phyloP scores from a whole-genome alignment of 2,329 filamentous ascomycete species.

The Fusarium circinatum region DNA sequence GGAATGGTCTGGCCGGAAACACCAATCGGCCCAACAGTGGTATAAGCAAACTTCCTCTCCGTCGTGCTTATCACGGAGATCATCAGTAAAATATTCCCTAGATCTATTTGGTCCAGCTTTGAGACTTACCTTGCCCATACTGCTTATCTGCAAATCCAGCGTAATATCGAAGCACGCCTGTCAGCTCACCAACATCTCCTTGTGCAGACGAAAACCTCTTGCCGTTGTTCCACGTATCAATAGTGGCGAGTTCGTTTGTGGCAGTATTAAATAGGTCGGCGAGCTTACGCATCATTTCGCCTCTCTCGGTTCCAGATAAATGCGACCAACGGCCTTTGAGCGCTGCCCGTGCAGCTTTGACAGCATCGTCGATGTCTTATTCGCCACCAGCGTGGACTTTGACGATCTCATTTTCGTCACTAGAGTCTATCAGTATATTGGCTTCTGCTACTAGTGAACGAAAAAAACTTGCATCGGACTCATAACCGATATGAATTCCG shows the following conservation, averaged over 20 bases:
- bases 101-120: accelerated
- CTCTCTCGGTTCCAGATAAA: slow-evolving; percentile 72
- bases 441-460: too few species aligned
- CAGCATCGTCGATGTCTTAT: slow-evolving; percentile 47
- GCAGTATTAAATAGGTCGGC: slow-evolving; percentile 70
- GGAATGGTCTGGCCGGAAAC: too few species aligned
- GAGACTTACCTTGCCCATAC: slow-evolving; percentile 63
- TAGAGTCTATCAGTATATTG: background rate
- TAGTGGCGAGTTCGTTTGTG: slow-evolving; percentile 64
- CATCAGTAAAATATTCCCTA: too few species aligned
- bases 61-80: too few species aligned
- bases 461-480: slow-evolving; percentile 55
- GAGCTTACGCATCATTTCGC: slow-evolving; percentile 75
- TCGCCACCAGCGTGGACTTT: slow-evolving; percentile 46
- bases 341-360: slow-evolving; percentile 67
- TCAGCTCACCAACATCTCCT: slow-evolving; percentile 67
- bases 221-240: slow-evolving; percentile 87
- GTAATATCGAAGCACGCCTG: slow-evolving; percentile 73
- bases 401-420: slow-evolving; percentile 47
- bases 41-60: too few species aligned
- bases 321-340: slow-evolving; percentile 77
- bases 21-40: too few species aligned
- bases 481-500: slow-evolving; percentile 66
- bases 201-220: slow-evolving; percentile 69
- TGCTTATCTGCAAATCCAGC: slow-evolving; percentile 85